Percentiles rank a stretch among this genome's conserved stretches.
Conservation (phyloP, 75 land plant genomes). For the Azolla pinnata region DNA sequence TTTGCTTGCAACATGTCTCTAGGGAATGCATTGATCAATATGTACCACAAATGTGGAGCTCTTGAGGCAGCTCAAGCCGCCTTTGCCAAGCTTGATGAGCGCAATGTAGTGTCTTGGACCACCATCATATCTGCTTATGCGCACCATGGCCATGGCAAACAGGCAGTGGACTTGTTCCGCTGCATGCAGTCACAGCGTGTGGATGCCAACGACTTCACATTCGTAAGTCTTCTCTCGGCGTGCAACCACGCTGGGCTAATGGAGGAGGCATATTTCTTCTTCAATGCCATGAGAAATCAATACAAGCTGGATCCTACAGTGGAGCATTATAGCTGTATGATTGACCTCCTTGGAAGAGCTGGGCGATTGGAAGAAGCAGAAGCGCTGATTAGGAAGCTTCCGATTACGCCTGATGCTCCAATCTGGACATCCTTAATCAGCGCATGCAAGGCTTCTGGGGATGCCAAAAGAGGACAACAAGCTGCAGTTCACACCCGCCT, state of each 20-base stretch:
- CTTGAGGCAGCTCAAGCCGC: conserved; percentile 12
- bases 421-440: conserved; percentile 21
- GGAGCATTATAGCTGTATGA: conserved; percentile 35
- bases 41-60: conserved; percentile 39
- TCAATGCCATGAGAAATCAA: conserved; percentile 14
- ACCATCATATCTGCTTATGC: conserved; percentile 20
- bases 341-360: conserved; percentile 22
- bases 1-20: conserved; percentile 34
- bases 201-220: conserved; percentile 19
- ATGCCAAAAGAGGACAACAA: conserved; percentile 21
- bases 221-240: conserved; percentile 19
- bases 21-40: conserved; percentile 38
- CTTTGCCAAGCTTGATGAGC: neutral
- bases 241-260: conserved; percentile 25
- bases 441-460: conserved; percentile 11
- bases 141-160: conserved; percentile 17
- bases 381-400: conserved; percentile 20
- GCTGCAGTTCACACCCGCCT: conserved; percentile 15
- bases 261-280: conserved; percentile 13
- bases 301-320: conserved; percentile 15
- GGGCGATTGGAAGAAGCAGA: conserved; percentile 19
- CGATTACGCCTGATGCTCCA: conserved; percentile 12
- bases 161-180: conserved; percentile 11
- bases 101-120: conserved; percentile 15
- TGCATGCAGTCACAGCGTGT: conserved; percentile 16